Evolutionary conservation across 2,329 filamentous ascomycete species (phyloP).

Genomic region (Hymenoscyphus linearis): DNA sequence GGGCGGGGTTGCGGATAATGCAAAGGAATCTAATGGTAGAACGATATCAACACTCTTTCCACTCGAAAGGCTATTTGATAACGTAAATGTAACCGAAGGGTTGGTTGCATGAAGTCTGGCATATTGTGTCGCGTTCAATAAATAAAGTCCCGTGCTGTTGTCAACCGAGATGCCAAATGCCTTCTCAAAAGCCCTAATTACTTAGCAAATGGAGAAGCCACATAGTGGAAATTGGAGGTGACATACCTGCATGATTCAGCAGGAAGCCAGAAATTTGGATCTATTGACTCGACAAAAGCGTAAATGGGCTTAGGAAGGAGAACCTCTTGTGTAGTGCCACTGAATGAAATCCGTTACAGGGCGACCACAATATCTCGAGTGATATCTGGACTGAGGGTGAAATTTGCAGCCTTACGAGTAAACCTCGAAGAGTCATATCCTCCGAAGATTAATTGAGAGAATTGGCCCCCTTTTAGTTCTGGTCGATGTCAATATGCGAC

Average conservation of each 20-base stretch:
- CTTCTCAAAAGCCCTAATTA: constrained; percentile 28
- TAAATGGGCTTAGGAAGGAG: constrained; percentile 29
- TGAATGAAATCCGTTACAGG: constrained; percentile 32
- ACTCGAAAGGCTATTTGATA: constrained; percentile 26
- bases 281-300: constrained; percentile 34
- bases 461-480: constrained; percentile 29
- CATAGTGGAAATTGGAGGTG: neutral
- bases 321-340: constrained; percentile 4
- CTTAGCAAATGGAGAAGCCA: neutral
- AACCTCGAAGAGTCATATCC: constrained; percentile 38
- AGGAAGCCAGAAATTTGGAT: constrained; percentile 36
- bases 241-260: constrained; percentile 25
- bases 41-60: constrained; percentile 29
- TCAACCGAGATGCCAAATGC: constrained; percentile 34
- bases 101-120: constrained; percentile 23
- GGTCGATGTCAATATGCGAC: neutral
- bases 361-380: constrained; percentile 35
- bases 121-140: constrained; percentile 26
- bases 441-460: constrained; percentile 35
- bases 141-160: constrained; percentile 19
- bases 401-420: constrained; percentile 32
- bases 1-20: constrained; percentile 34
- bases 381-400: constrained; percentile 35
- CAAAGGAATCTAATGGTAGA: constrained; percentile 35
- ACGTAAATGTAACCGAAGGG: constrained; percentile 32